Evolutionary conservation across 73 alveolate species (phyloP), one percentile per base, ranked within the genome.

Genomic region (Paramecium sonneborni): DNA sequence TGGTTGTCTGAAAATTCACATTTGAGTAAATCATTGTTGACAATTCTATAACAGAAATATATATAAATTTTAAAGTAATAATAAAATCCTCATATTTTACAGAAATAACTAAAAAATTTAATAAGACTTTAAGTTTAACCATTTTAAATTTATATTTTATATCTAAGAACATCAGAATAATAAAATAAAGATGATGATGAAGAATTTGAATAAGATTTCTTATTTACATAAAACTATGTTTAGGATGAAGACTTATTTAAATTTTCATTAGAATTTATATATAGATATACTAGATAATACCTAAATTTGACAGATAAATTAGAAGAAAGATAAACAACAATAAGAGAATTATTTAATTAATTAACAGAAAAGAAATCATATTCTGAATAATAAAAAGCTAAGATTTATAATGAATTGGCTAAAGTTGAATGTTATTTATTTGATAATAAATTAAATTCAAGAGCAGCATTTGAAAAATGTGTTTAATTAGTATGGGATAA

Each of bases 401-500:
- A 62, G 11, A 21, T 72, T 35, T 72, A 72, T 37, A 12, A 35
- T 38, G 57, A 72, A 15, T 72, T 28, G 28, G 86, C 39, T 12
- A 72, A 18, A 72, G 67, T 72, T 12, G 86, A 72, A 72, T 35
- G 58, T 38, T 21, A 28, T 20, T 35, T 72, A 38, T 72, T 72
- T 18, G 57, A 72, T 38, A 72, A 72, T 5, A 72, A 72, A 72
- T 23, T 38, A 72, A 72, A 72, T 72, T 30, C 86, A 34, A 32
- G 57, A 72, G 34, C 57, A 35, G 86, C 86, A n/a, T 72, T 72
- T 72, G 86, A 72, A 37, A 72, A 72, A 72, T 72, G 58, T 72
- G 57, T 72, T 1, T 41, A 34, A 21, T 41, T 72, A 5, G 86
- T 28, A 15, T 37, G 57, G 35, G 86, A 72, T 38, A 35, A 32